phyloP scores from a whole-genome alignment of 2,329 filamentous ascomycete genomes.

The Emmonsiellopsis sp. region DNA sequence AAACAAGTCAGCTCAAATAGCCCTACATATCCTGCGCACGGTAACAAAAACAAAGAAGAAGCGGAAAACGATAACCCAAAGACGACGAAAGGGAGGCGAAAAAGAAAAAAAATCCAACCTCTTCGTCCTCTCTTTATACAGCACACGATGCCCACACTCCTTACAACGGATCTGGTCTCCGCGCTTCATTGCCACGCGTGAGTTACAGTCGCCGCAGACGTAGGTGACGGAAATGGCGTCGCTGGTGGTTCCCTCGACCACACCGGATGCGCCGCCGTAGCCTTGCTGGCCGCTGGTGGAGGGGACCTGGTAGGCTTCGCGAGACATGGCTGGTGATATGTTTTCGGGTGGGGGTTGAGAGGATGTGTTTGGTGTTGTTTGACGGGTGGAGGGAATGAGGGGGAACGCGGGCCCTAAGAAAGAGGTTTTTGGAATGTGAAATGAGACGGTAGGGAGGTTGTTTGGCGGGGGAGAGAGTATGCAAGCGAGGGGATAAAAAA shows the following conservation, averaged over 20 bases:
- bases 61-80: not conserved
- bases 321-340: slow-evolving; percentile 44
- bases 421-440: too few species aligned
- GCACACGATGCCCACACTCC: slow-evolving; percentile 86
- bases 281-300: slow-evolving; percentile 39
- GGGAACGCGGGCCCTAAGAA: not conserved
- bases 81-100: slow-evolving; percentile 2
- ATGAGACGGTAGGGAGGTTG: too few species aligned
- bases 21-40: not conserved
- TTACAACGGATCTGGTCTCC: slow-evolving; percentile 79
- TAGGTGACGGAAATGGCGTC: slow-evolving; percentile 56
- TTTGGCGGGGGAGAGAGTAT: too few species aligned
- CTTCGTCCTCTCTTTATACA: slow-evolving; percentile 98
- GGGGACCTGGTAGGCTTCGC: slow-evolving; percentile 71
- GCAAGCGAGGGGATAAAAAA: too few species aligned
- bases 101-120: slow-evolving; percentile 51
- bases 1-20: not conserved
- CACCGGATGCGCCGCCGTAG: slow-evolving; percentile 35
- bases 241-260: slow-evolving; percentile 27
- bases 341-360: not conserved
- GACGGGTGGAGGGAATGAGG: not conserved
- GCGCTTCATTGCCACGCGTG: slow-evolving; percentile 64
- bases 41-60: slow-evolving; percentile 1
- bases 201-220: slow-evolving; percentile 76
- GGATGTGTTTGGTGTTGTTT: not conserved